These are phyloP conservation scores for Plasmopara viticola DNA, from an alignment of 352 stramenopile species.

Conservation along the genomic window DNA sequence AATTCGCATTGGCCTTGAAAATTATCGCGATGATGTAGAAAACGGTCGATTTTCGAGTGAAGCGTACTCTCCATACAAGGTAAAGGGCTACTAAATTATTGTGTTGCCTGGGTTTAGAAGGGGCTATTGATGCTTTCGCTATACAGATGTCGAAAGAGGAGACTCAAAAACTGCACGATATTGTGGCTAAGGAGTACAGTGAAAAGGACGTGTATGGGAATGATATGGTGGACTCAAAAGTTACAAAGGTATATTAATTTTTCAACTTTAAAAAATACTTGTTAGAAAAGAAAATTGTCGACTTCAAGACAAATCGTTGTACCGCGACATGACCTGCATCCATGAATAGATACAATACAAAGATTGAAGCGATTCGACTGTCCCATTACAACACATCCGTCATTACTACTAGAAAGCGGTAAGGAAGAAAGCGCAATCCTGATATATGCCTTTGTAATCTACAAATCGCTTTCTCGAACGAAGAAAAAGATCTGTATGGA, in stretches of 20 bases:
- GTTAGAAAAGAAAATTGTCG: conserved; percentile 52
- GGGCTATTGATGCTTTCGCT: background rate
- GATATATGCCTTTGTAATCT: no score
- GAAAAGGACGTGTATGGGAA: conserved; percentile 23
- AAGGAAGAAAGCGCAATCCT: no score
- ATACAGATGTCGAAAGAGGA: conserved; percentile 78
- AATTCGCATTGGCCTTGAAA: conserved; percentile 90
- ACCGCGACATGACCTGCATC: conserved; percentile 30
- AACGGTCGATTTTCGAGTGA: conserved; percentile 90
- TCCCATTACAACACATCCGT: no score
- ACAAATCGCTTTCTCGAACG: no score
- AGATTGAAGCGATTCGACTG: background rate
- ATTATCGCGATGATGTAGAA: conserved; percentile 97
- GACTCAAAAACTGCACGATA: conserved; percentile 54
- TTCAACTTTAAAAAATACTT: conserved; percentile 58
- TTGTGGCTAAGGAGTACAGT: conserved; percentile 58
- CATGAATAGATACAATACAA: no score
- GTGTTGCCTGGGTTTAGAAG: background rate
- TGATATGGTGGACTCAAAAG: conserved; percentile 34
- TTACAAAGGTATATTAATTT: conserved; percentile 77
- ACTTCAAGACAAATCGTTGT: conserved; percentile 38
- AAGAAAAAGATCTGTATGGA: no score
- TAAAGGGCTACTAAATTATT: conserved; percentile 8
- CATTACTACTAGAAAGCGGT: no score
- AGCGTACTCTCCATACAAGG: conserved; percentile 94